Evolutionary conservation across 2,329 filamentous ascomycete species (phyloP).

Genomic region (Aspergillus texensis): DNA sequence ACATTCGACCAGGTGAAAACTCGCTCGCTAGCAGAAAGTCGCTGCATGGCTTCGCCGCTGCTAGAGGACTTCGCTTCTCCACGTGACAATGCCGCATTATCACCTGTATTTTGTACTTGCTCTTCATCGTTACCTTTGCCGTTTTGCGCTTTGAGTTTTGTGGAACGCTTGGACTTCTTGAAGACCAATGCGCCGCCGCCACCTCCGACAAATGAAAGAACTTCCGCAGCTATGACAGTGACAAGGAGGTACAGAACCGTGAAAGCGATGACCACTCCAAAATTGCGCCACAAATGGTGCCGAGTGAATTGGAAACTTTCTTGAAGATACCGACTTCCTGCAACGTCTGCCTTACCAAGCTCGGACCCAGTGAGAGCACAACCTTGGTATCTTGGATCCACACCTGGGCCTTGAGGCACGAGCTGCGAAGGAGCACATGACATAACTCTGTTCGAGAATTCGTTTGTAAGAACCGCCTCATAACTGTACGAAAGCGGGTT

Average conservation of each 20-base stretch:
- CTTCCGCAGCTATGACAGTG: constrained; percentile 70
- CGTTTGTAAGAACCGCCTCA: constrained; percentile 68
- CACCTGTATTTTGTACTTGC: constrained; percentile 44
- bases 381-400: constrained; percentile 61
- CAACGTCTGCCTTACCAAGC: constrained; percentile 53
- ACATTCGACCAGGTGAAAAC: constrained; percentile 74
- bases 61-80: constrained; percentile 30
- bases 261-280: constrained; percentile 76
- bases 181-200: constrained; percentile 73
- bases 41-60: constrained; percentile 38
- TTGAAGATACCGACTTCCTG: constrained; percentile 58
- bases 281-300: constrained; percentile 69
- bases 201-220: constrained; percentile 62
- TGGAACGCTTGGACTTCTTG: constrained; percentile 67
- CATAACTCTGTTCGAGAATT: constrained; percentile 62
- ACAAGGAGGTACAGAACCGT: constrained; percentile 72
- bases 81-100: constrained; percentile 32
- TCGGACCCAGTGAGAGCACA: constrained; percentile 63
- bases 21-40: constrained; percentile 60
- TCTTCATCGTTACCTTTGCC: constrained; percentile 59
- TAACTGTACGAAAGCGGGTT: constrained; percentile 64
- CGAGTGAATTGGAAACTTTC: constrained; percentile 61
- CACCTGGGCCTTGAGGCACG: constrained; percentile 61
- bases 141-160: constrained; percentile 54
- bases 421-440: constrained; percentile 61